Evolutionary conservation across 73 alveolate genomes (phyloP).

Genomic region (Paramecium sexaurelia): DNA sequence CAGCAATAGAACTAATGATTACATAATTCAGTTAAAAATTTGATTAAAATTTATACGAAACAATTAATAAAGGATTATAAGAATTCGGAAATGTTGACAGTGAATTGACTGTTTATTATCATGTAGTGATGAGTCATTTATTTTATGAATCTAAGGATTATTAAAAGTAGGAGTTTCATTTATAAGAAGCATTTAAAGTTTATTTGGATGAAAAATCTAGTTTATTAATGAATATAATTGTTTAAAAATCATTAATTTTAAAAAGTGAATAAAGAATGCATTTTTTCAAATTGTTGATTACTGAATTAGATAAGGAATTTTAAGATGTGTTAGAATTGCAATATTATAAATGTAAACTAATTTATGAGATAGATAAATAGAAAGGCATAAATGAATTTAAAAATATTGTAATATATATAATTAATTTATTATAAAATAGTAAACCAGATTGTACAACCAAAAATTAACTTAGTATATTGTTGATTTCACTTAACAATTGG

Average conservation of each 20-base stretch:
- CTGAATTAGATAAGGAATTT: background rate
- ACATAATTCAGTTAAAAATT: background rate
- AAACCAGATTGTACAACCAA: background rate
- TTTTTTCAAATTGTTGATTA: background rate
- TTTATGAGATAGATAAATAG: background rate
- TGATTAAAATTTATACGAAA: background rate
- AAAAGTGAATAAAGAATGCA: background rate
- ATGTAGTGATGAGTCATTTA: constrained; percentile 12
- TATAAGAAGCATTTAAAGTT: background rate
- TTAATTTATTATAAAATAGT: background rate
- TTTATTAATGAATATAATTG: background rate
- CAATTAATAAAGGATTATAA: background rate
- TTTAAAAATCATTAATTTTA: background rate
- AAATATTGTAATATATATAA: background rate
- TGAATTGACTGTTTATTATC: background rate
- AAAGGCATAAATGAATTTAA: background rate
- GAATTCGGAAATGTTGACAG: background rate
- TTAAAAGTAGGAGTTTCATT: background rate
- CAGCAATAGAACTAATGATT: constrained; percentile 9
- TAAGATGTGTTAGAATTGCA: background rate
- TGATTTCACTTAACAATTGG: background rate
- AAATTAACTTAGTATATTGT: background rate
- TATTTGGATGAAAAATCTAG: background rate
- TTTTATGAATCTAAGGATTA: background rate
- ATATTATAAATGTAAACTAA: background rate